Conservation (phyloP, 331 rosid species). For the Rosa hybrid region DNA sequence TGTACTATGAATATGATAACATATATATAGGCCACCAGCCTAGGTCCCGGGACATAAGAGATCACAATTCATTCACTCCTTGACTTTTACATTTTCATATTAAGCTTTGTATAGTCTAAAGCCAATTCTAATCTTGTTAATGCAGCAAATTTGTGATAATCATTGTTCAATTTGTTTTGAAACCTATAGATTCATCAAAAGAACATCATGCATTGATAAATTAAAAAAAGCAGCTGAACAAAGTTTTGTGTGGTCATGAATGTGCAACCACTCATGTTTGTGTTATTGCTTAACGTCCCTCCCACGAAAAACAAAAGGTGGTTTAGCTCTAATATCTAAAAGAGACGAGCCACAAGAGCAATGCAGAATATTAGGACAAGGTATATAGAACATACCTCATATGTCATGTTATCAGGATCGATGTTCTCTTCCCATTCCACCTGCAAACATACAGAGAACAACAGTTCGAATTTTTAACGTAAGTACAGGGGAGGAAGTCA, state of each 20-base stretch:
- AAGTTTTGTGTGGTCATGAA: neutral
- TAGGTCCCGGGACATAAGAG: neutral
- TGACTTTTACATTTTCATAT: neutral
- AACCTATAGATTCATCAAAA: neutral
- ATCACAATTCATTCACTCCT: neutral
- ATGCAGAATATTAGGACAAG: neutral
- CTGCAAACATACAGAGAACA: slow-evolving; percentile 42
- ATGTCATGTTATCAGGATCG: slow-evolving; percentile 93
- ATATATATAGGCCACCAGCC: neutral
- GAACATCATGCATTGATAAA: neutral
- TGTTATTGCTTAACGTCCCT: neutral
- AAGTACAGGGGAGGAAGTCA: neutral
- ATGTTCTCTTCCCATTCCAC: slow-evolving; percentile 76
- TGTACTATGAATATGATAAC: too few relatives aligned
- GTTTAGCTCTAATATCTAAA: neutral
- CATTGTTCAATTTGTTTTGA: neutral
- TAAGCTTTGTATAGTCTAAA: neutral
- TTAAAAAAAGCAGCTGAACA: neutral
- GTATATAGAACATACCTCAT: slow-evolving; percentile 60
- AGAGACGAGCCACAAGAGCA: slow-evolving; percentile 6
- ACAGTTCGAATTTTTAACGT: neutral
- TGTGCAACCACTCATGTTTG: neutral
- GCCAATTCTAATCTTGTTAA: neutral
- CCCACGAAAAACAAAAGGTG: neutral
- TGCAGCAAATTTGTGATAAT: neutral